Conservation (phyloP, 2,329 filamentous ascomycete genomes). For the Didymella pinodella region DNA sequence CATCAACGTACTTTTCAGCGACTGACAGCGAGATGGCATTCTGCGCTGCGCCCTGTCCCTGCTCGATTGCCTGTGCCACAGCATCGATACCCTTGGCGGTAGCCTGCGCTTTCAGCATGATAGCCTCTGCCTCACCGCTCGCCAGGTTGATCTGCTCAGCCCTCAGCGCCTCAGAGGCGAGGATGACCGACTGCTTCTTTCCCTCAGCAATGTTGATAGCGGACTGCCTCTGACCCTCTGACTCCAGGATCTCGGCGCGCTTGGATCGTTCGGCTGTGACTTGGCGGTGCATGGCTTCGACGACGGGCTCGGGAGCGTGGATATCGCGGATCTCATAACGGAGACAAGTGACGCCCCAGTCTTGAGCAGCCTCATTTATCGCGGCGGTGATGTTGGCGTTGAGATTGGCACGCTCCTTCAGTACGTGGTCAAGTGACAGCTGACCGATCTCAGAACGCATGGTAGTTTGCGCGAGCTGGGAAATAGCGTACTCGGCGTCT, state of each 20-base stretch:
- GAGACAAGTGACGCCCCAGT: slow-evolving; percentile 95
- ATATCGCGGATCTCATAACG: slow-evolving; percentile 99
- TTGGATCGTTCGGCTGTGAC: slow-evolving; percentile 97
- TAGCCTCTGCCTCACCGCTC: slow-evolving; percentile 92
- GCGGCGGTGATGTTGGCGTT: slow-evolving; percentile 99
- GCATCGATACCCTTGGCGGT: slow-evolving; percentile 89
- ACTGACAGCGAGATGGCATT: slow-evolving; percentile 86
- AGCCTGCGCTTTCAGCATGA: slow-evolving; percentile 81
- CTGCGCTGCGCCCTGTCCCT: slow-evolving; percentile 78
- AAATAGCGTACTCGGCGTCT: slow-evolving; percentile 98
- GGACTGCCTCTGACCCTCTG: slow-evolving; percentile 93
- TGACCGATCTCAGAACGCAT: slow-evolving; percentile 99
- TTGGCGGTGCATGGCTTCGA: slow-evolving; percentile 97
- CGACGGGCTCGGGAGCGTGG: slow-evolving; percentile 90
- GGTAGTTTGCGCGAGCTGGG: slow-evolving; percentile 95
- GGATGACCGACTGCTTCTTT: slow-evolving; percentile 93
- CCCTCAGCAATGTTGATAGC: slow-evolving; percentile 99
- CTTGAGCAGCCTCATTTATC: slow-evolving; percentile 96
- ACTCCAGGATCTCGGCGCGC: slow-evolving; percentile 96
- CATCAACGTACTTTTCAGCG: slow-evolving; percentile 97
- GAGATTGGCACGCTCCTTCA: slow-evolving; percentile 94
- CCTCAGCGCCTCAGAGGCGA: slow-evolving; percentile 89
- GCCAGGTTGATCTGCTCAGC: slow-evolving; percentile 94
- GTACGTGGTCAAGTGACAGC: slow-evolving; percentile 92
- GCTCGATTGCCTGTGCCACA: slow-evolving; percentile 77